Percentiles rank a stretch among this genome's conserved stretches.
Conservation (phyloP, 768 basidiomycete genomes). For the Pholiota microspora region DNA sequence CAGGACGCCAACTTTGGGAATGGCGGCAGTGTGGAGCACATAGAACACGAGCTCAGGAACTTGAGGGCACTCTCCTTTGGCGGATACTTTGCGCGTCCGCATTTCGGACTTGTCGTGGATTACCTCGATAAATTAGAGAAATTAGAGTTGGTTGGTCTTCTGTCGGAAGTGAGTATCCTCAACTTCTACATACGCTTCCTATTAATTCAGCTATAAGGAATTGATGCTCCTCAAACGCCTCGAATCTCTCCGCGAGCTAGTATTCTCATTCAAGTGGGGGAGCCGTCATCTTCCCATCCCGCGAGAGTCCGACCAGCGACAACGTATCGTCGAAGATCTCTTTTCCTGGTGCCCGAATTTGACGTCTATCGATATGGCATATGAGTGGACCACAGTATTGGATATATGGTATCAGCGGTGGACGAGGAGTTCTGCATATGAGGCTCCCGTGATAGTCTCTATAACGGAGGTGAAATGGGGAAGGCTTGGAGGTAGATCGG, state of each 20-base stretch:
- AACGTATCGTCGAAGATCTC: slow-evolving; percentile 6
- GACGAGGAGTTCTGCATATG: not conserved
- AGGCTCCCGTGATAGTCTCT: not conserved
- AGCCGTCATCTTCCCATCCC: slow-evolving; percentile 9
- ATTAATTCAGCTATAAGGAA: slow-evolving; percentile 2
- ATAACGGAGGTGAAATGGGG: not conserved
- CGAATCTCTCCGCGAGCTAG: slow-evolving; percentile 8
- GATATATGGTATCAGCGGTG: slow-evolving; percentile 16
- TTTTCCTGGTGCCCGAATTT: slow-evolving; percentile 7
- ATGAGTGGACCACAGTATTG: slow-evolving; percentile 8
- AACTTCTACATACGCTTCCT: not conserved
- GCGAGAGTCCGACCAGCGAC: not conserved
- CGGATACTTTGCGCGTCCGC: slow-evolving; percentile 15
- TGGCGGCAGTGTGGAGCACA: not conserved
- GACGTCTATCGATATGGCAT: slow-evolving; percentile 9
- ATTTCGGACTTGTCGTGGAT: slow-evolving; percentile 6
- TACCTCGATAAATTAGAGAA: slow-evolving; percentile 6
- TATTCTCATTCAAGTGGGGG: slow-evolving; percentile 12
- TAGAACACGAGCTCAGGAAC: slow-evolving; percentile 4
- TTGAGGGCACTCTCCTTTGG: slow-evolving; percentile 14
- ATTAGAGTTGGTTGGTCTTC: slow-evolving; percentile 11
- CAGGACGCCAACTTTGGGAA: slow-evolving; percentile 6
- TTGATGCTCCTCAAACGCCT: slow-evolving; percentile 7
- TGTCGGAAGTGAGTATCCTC: slow-evolving; percentile 2
- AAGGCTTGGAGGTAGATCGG: not conserved